phyloP scores from a whole-genome alignment of 495 filamentous ascomycete species.

The Rhizodiscina lignyota region DNA sequence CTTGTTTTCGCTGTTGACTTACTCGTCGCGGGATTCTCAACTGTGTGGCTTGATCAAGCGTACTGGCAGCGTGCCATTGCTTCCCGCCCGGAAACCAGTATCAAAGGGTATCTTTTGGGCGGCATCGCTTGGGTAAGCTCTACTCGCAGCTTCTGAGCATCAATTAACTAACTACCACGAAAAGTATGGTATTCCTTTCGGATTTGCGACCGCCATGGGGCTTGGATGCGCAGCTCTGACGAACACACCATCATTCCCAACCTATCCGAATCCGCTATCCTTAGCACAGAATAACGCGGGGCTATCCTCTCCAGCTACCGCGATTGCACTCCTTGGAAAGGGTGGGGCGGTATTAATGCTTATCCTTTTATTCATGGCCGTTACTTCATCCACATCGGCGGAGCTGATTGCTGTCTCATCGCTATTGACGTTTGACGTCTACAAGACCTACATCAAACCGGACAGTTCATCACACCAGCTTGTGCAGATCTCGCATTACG shows the following conservation, averaged over 20 bases:
- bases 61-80: slow-evolving; percentile 18
- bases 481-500: slow-evolving; percentile 24
- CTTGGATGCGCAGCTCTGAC: slow-evolving; percentile 13
- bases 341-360: slow-evolving; percentile 5
- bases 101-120: too few species aligned
- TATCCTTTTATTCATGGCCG: slow-evolving; percentile 10
- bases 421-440: slow-evolving; percentile 28
- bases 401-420: slow-evolving; percentile 31
- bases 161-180: slow-evolving; percentile 5
- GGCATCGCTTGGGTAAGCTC: slow-evolving; percentile 4
- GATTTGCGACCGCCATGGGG: slow-evolving; percentile 14
- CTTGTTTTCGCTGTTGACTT: too few species aligned
- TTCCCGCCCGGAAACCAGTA: too few species aligned
- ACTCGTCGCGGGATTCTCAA: too few species aligned
- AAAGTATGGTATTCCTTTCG: slow-evolving; percentile 11
- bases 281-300: slow-evolving; percentile 4
- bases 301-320: slow-evolving; percentile 2
- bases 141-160: slow-evolving; percentile 5
- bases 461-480: slow-evolving; percentile 23
- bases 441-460: slow-evolving; percentile 29
- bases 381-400: slow-evolving; percentile 23
- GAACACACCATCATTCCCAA: slow-evolving; percentile 15
- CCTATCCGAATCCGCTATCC: slow-evolving; percentile 12
- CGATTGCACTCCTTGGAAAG: slow-evolving; percentile 6
- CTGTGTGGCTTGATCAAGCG: too few species aligned